Evolutionary conservation across 352 stramenopile species (phyloP).

Genomic region (Phytophthora palmivora): DNA sequence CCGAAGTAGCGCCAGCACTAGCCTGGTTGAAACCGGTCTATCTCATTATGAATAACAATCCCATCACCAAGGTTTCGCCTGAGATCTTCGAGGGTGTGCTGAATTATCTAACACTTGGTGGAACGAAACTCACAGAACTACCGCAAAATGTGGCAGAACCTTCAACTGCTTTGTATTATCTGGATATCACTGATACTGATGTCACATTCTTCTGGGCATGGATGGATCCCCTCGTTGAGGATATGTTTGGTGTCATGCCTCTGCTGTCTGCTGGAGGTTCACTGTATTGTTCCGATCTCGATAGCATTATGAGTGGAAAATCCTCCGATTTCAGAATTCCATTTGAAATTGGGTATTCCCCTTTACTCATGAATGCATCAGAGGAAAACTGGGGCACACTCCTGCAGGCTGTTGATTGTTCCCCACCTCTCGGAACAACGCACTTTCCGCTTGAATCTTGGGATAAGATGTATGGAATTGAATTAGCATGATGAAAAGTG

Average conservation of each 20-base stretch:
- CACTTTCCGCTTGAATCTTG: constrained; percentile 7
- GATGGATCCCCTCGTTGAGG: constrained; percentile 22
- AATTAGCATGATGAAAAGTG: too few species aligned
- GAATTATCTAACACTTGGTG: not conserved
- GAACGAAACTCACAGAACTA: not conserved
- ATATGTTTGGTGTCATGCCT: not conserved
- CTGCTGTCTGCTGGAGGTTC: constrained; percentile 6
- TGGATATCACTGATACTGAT: constrained; percentile 19
- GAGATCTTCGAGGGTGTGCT: constrained; percentile 1
- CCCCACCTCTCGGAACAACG: not conserved
- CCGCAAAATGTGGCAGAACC: not conserved
- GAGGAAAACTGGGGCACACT: constrained; percentile 17
- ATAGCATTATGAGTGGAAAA: constrained; percentile 9
- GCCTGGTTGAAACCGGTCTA: constrained; percentile 7
- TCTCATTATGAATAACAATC: constrained; percentile 2
- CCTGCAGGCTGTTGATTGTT: constrained; percentile 11
- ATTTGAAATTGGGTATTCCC: not conserved
- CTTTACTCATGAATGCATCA: constrained; percentile 16
- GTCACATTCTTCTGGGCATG: constrained; percentile 24
- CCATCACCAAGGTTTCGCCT: not conserved
- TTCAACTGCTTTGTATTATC: not conserved
- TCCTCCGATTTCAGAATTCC: constrained; percentile 7
- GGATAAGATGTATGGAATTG: too few species aligned
- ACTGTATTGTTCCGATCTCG: constrained; percentile 16
- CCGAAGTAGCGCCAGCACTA: constrained; percentile 1